Base-by-base conservation (phyloP, 2,329 filamentous ascomycete genomes). In the Claviceps fusiformis region DNA sequence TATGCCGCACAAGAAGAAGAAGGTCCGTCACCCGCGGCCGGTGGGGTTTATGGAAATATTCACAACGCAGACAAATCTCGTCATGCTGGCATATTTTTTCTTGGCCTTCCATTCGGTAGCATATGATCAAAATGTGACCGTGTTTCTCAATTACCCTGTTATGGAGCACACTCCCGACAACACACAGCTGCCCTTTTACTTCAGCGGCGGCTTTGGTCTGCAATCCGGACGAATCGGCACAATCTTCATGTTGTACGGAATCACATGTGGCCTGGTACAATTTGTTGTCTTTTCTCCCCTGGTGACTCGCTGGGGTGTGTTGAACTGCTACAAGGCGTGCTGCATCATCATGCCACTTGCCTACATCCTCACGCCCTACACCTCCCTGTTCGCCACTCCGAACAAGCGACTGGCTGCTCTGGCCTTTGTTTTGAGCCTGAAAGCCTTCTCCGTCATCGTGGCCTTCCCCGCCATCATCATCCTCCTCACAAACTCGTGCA, bases 381-480 rank as follows among this genome's bases (percentile, higher is more conserved):
- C 85, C 0, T 82, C 84, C 0, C 78, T 95, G 0, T 73, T 85
- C 58, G 67, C 75, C 24, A 66, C 71, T 31, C 60, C 66, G 0
- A 60, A 57, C 0, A 49, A 63, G 3, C 86, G 87, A 54, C 79
- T 86, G 62, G 68, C 73, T 1, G 78, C 73, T n/a, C 74, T 95
- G 52, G 76, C 90, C 55, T 56, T 70, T 0, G 71, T 95, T 43
- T 83, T 96, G 74, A 69, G 88, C 46, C 61, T 84, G 63, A 95
- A 95, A 67, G 85, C 86, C 10, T 78, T 87, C 54, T 81, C 79
- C 44, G 82, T 84, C 57, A 93, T 95, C 59, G 85, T 96, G 63
- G 86, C 86, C 0, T 96, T 96, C 67, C 92, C 93, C 0, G 93
- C 88, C 63, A 85, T 81, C 31, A 95, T 89, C 6, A 96, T 97